Base-by-base conservation (phyloP, 2,329 filamentous ascomycete genomes). In the Sphaerostilbella broomeana region DNA sequence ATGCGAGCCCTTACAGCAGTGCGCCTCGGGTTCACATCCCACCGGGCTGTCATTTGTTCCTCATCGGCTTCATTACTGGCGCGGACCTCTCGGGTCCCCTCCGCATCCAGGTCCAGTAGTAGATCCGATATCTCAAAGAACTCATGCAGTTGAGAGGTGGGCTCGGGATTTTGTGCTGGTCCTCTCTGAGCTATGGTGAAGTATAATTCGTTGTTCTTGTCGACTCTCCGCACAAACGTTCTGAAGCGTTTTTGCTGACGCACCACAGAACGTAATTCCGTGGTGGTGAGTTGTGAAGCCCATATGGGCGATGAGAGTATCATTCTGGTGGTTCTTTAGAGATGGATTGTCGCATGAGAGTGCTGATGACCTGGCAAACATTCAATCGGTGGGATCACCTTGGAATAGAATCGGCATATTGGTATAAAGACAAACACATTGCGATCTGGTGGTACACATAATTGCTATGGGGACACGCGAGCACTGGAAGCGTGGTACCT, bases 91-190 rank as follows among this genome's bases (percentile, higher is more conserved):
- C 51, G 56, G 46, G 52, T 66, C 15, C 66, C 61, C 44, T 68
- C 63, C 30, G 69, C 67, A 46, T 77, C 73, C 26, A 78, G 68
- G 42, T 77, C 70, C 26, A 77, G 60, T 3, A 75, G 52, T 9
- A 69, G 45, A 13, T 61, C 38, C 10, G 68, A 62, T 27, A 70
- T 56, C 17, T 67, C 52, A 44, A 67, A 65, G 43, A 64, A 58
- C n/a, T 59, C 49, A 32, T 49, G 27, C 2, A 27, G 22, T 8
- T 50, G 27, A 6, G 31, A 34, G 2, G 47, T 43, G 1, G 18
- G 20, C 19, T 51, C 49, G 3, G 49, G 41, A 2, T 41, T 12
- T 12, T 29, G 21, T 8, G 35, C 29, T 1, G 25, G 19, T 4
- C 40, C 30, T 27, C 40, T 52, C 40, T 52, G 55, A 26, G 42